Conservation (phyloP, 2,329 filamentous ascomycete genomes). For the Colletotrichum plurivorum region DNA sequence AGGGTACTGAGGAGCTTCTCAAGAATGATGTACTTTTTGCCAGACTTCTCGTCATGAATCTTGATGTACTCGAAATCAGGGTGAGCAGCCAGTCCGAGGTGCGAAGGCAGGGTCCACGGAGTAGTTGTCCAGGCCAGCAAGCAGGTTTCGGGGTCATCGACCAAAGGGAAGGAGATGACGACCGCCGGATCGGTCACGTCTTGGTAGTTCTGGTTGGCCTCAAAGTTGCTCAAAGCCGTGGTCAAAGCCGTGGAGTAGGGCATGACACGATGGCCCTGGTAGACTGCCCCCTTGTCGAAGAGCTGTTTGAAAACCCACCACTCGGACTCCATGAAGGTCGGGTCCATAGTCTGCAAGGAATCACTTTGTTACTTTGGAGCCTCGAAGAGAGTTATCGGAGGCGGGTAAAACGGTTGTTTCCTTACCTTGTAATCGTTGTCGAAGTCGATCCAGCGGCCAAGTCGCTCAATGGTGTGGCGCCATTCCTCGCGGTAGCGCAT, state of each 20-base stretch:
- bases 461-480: constrained; percentile 87
- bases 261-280: constrained; percentile 93
- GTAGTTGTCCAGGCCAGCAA: constrained; percentile 93
- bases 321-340: constrained; percentile 93
- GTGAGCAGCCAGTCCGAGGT: constrained; percentile 82
- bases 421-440: constrained; percentile 94
- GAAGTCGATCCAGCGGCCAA: constrained; percentile 97
- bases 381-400: constrained; percentile 6
- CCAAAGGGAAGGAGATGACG: constrained; percentile 87
- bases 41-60: constrained; percentile 84
- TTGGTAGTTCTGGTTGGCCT: constrained; percentile 95
- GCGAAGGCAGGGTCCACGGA: constrained; percentile 86
- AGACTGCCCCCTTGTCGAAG: constrained; percentile 90
- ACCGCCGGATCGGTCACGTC: constrained; percentile 92
- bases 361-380: constrained; percentile 48
- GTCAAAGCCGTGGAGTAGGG: constrained; percentile 83
- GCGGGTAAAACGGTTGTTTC: neutral
- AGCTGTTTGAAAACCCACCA: constrained; percentile 99
- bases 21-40: constrained; percentile 87
- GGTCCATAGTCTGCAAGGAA: constrained; percentile 80
- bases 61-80: constrained; percentile 91
- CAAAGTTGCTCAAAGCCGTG: constrained; percentile 79
- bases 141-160: constrained; percentile 81
- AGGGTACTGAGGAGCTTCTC: constrained; percentile 85
- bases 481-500: constrained; percentile 92